These are phyloP conservation scores for Lithocarpus polystachyus DNA, from an alignment of 306 rosid species.

Conservation along the genomic window DNA sequence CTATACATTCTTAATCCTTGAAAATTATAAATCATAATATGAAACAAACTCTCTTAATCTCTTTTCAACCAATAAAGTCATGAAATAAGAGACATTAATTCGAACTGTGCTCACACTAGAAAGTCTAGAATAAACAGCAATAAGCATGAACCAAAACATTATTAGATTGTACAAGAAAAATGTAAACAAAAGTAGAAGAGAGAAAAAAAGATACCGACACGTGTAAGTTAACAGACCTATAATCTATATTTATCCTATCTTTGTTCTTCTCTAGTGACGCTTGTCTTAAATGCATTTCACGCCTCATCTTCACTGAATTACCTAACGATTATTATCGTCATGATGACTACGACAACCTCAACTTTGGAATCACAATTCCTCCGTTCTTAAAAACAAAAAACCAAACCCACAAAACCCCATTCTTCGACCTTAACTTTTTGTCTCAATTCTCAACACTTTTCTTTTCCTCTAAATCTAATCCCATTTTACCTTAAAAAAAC, in stretches of 20 bases:
- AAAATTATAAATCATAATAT: too few species aligned
- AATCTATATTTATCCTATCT: neutral
- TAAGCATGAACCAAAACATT: too few species aligned
- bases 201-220: neutral
- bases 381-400: neutral
- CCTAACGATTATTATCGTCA: neutral
- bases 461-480: neutral
- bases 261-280: neutral
- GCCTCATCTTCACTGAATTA: neutral
- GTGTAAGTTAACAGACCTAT: neutral
- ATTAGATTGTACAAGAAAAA: too few species aligned
- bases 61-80: too few species aligned
- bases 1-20: too few species aligned
- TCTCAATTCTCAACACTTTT: neutral
- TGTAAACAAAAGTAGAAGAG: too few species aligned
- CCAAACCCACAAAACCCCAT: neutral
- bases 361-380: neutral
- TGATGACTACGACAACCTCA: neutral
- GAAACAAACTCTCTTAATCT: too few species aligned
- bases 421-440: neutral
- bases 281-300: conserved; percentile 18
- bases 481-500: neutral
- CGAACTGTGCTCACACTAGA: too few species aligned
- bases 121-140: too few species aligned
- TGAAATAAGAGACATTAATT: too few species aligned